phyloP scores from a whole-genome alignment of 805 yeast genomes.

The Kazachstania kunashirensis region DNA sequence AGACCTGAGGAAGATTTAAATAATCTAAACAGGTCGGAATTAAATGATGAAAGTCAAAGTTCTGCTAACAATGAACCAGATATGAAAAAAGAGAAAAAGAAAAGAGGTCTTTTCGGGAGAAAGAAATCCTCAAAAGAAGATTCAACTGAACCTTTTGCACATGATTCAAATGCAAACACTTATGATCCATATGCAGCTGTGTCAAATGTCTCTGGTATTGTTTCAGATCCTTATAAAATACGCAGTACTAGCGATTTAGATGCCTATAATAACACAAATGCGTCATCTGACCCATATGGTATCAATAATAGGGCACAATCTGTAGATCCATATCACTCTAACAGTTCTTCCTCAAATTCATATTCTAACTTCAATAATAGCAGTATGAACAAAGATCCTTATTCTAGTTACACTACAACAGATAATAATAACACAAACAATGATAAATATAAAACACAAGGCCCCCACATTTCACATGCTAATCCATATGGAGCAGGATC shows the following conservation, averaged over 20 bases:
- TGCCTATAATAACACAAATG: neutral
- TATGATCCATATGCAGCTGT: constrained; percentile 11
- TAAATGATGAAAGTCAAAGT: neutral
- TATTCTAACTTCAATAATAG: neutral
- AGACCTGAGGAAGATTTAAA: constrained; percentile 6
- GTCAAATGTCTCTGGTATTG: neutral
- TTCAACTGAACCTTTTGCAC: neutral
- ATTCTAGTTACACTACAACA: neutral
- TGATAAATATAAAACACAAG: neutral
- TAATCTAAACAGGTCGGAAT: constrained; percentile 4
- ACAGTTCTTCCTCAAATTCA: neutral
- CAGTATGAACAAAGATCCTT: neutral
- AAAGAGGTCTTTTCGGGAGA: constrained; percentile 9
- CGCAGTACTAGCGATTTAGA: neutral
- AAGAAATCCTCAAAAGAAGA: constrained; percentile 4
- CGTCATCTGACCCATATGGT: constrained; percentile 3
- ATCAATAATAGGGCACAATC: neutral
- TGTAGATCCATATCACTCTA: neutral
- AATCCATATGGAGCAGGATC: too few relatives aligned
- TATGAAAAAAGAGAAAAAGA: constrained; percentile 7
- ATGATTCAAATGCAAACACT: neutral
- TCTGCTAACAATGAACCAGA: neutral
- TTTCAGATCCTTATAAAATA: constrained; percentile 7
- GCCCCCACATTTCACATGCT: too few relatives aligned
- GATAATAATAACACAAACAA: neutral